Percentiles rank a stretch among this genome's conserved stretches.
Conservation (phyloP, 768 basidiomycete genomes). For the Termitomyces sp. region DNA sequence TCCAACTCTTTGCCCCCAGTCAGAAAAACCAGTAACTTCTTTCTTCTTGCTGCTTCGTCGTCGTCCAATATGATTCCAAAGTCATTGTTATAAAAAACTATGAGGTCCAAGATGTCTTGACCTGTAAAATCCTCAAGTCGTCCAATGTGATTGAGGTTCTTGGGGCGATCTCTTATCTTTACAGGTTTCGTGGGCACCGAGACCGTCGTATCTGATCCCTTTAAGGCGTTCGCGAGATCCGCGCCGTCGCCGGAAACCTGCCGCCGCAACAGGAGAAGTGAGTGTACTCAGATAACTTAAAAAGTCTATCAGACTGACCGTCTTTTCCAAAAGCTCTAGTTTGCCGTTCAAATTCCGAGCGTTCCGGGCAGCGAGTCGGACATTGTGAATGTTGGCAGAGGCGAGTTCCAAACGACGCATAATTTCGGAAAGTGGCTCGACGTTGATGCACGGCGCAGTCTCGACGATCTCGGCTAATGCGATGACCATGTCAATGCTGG, state of each 20-base stretch:
- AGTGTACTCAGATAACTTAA: too few species aligned
- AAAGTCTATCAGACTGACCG: neutral
- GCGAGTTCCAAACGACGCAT: slow-evolving; percentile 6
- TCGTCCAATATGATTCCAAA: slow-evolving; percentile 2
- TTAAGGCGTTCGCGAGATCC: slow-evolving; percentile 5
- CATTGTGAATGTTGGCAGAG: slow-evolving; percentile 6
- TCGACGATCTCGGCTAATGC: neutral
- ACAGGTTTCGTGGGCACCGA: neutral
- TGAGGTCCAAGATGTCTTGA: slow-evolving; percentile 9
- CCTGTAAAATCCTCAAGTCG: neutral
- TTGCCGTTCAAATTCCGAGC: neutral
- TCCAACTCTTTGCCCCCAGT: neutral
- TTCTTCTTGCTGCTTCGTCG: neutral
- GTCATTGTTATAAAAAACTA: slow-evolving; percentile 10
- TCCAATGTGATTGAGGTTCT: neutral
- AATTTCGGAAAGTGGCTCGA: neutral
- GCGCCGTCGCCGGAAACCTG: slow-evolving; percentile 1
- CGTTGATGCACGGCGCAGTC: neutral
- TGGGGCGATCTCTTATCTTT: slow-evolving; percentile 10
- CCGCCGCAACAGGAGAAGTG: neutral
- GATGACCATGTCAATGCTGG: neutral
- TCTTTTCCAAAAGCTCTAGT: slow-evolving; percentile 9
- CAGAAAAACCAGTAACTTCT: slow-evolving; percentile 5
- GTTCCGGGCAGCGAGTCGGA: slow-evolving; percentile 4
- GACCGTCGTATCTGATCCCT: neutral